Base-by-base conservation (phyloP, 495 filamentous ascomycete genomes). In the Podospora tetraspora region DNA sequence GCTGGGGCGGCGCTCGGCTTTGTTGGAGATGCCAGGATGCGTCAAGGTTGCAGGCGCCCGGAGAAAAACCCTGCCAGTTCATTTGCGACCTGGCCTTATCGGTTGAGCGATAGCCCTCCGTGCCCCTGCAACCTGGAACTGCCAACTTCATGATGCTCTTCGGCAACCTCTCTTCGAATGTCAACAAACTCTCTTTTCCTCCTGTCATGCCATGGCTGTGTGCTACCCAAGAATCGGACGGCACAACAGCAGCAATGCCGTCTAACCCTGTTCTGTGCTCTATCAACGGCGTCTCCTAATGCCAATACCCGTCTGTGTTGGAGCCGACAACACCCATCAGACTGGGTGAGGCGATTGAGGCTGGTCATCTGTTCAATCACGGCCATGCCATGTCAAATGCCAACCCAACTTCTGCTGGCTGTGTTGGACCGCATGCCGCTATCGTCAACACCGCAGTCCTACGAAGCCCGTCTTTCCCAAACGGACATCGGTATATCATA, bases 401-500 rank as follows among this genome's bases (percentile, higher is more conserved):
- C 32, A 30, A 66, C 34, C 59, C 27, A 59, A 58, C 23, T n/a
- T 61, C 58, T 67, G 30, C 59, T n/a, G 24, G 24, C 29, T 3
- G 13, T 61, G 69, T 63, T 62, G 25, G 61, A 68, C 66, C 52
- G 67, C 67, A 68, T 68, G 12, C 43, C 21, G 25, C 29, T 61
- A 61, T 68, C 61, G 34, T 27, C 37, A 63, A 64, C 64, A 52
- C 29, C 56, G 8, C 13, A 16, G 22, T 52, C 9, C 43, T 52
- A n/a, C 43, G 16, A 52, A 19, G 7, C 43, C 16, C 43, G 19
- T 16, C 43, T n/a, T 52, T 52, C 43, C 16, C 6, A 52, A 52
- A n/a, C 19, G 19, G 19, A 52, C 2, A n/a, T n/a, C 43, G 19
- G 43, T 52, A 19, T 8, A 52, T 52, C 43, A 52, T 52, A 19